Evolutionary conservation across 371 early-diverging fungal genomes (phyloP).

Genomic region (Mucor sp.): DNA sequence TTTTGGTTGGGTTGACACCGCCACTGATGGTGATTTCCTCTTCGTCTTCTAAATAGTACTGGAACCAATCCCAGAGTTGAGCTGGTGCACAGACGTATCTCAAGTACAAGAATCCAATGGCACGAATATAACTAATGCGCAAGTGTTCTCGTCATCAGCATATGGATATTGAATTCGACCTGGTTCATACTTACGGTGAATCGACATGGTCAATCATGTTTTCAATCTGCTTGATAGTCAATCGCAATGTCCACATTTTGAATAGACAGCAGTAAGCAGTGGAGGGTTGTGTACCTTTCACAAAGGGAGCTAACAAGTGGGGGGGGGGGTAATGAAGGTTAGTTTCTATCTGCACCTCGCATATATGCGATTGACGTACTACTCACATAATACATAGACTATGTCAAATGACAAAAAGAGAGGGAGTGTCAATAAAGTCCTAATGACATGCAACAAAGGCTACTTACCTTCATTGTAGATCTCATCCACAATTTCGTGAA

Average conservation of each 20-base stretch:
- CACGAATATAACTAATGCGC: constrained; percentile 72
- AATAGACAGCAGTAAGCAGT: constrained; percentile 86
- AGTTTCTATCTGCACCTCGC: background rate
- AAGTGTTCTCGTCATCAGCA: background rate
- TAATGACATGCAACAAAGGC: too few species aligned
- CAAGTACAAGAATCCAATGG: constrained; percentile 82
- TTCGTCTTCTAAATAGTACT: constrained; percentile 78
- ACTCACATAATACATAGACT: constrained; percentile 34
- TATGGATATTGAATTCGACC: background rate
- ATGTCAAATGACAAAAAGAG: constrained; percentile 11
- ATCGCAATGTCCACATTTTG: constrained; percentile 82
- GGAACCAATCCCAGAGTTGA: constrained; percentile 85
- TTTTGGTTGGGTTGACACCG: constrained; percentile 63
- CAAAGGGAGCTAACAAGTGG: constrained; percentile 73
- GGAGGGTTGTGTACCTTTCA: constrained; percentile 80
- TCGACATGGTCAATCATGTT: constrained; percentile 77
- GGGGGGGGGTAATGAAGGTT: background rate
- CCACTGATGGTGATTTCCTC: constrained; percentile 70
- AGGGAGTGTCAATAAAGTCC: constrained; percentile 2
- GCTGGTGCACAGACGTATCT: constrained; percentile 84
- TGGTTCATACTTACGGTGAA: constrained; percentile 67
- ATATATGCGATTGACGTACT: background rate
- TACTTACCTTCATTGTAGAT: constrained; percentile 72
- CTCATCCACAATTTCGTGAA: constrained; percentile 85
- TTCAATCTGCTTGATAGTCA: constrained; percentile 80